A percentile compares a stretch with the other conserved stretches of the same genome.
Conservation (phyloP, 208 protist genomes). For the Wallacemonas sp. region DNA sequence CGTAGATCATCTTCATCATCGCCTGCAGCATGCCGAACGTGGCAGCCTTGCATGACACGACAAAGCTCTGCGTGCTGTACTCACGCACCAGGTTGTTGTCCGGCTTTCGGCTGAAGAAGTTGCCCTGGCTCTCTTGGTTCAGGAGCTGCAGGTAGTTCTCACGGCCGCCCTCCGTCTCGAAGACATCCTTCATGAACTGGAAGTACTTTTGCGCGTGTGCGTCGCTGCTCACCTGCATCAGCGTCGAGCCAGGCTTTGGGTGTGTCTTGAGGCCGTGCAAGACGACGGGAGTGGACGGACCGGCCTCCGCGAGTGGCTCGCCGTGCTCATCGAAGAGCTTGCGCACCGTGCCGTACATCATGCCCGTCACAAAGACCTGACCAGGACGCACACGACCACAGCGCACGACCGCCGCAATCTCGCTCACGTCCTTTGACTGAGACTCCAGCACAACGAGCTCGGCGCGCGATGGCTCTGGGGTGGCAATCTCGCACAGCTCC, state of each 20-base stretch:
- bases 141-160: conserved; percentile 86
- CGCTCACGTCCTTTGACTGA: conserved; percentile 33
- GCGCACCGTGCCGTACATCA: conserved; percentile 71
- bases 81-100: conserved; percentile 84
- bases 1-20: conserved; percentile 85
- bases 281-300: conserved; percentile 71
- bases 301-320: conserved; percentile 51
- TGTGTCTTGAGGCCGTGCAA: conserved; percentile 79
- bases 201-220: conserved; percentile 86
- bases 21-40: conserved; percentile 92
- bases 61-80: conserved; percentile 71
- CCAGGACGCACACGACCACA: conserved; percentile 70
- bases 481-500: conserved; percentile 91
- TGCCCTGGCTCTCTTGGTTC: conserved; percentile 71
- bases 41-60: conserved; percentile 76
- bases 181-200: conserved; percentile 90
- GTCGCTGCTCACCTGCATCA: conserved; percentile 88
- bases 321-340: conserved; percentile 76
- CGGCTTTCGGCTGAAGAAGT: conserved; percentile 80
- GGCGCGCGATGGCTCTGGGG: conserved; percentile 62
- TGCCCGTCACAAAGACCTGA: conserved; percentile 76
- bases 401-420: conserved; percentile 79
- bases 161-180: conserved; percentile 62
- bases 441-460: conserved; percentile 95
- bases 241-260: conserved; percentile 80